Conservation (phyloP, 106 monocot genomes). For the Posidonia australis region DNA sequence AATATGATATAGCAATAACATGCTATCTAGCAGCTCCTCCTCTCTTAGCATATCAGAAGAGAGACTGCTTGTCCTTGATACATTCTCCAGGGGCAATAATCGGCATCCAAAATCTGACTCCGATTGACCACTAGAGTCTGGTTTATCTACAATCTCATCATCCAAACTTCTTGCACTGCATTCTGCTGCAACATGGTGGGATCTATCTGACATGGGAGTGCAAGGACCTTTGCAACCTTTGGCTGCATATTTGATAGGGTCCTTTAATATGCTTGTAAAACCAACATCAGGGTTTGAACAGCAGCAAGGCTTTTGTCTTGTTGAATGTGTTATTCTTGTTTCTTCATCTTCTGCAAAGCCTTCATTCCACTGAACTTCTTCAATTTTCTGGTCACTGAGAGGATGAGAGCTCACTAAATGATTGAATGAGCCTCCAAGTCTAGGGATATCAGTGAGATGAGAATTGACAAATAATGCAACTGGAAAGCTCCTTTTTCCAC, state of each 20-base stretch:
- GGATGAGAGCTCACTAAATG: conserved; percentile 46
- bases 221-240: conserved; percentile 45
- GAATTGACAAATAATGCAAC: conserved; percentile 48
- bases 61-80: conserved; percentile 20
- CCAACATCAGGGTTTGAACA: conserved; percentile 53
- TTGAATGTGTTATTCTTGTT: conserved; percentile 70
- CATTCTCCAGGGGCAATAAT: conserved; percentile 26
- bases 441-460: conserved; percentile 37
- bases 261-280: conserved; percentile 26
- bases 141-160: conserved; percentile 76
- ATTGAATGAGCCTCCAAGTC: conserved; percentile 73
- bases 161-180: conserved; percentile 54
- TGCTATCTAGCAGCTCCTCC: conserved; percentile 77
- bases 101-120: conserved; percentile 42
- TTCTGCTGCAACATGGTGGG: conserved; percentile 47
- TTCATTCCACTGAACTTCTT: conserved; percentile 77
- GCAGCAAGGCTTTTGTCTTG: conserved; percentile 73
- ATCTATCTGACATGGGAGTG: conserved; percentile 41
- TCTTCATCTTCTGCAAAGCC: conserved; percentile 58
- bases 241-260: conserved; percentile 22
- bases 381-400: conserved; percentile 19
- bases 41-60: conserved; percentile 59
- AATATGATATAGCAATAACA: conserved; percentile 77
- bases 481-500: conserved; percentile 68
- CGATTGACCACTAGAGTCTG: conserved; percentile 52